Base-by-base conservation (phyloP, 2,329 filamentous ascomycete species). In the Venturia asperata region DNA sequence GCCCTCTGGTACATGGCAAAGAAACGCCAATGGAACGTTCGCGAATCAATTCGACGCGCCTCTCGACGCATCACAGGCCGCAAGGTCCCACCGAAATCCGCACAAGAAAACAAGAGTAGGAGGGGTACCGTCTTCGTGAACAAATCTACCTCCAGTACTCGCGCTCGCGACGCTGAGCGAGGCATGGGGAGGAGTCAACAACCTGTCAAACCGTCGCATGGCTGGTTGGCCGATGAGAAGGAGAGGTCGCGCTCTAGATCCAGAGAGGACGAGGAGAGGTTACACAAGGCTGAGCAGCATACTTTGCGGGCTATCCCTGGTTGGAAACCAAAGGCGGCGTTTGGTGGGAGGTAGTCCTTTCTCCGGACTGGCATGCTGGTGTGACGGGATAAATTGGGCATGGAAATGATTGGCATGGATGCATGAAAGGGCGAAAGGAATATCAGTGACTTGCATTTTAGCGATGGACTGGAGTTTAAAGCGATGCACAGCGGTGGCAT, bases 21-120 rank as follows among this genome's bases (percentile, higher is more conserved):
- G 81, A 92, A 91, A 78, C 85, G 87, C 60, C 89, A 92, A 75
- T 94, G 91, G 91, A 89, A 87, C 69, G 80, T 94, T 69, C 85
- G 87, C 66, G 85, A 90, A 72, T 88, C 82, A 39, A 80, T 95
- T 66, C 83, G 87, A 65, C 85, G 84, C 68, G 92, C 89, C 1
- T 80, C 79, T 19, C 75, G 78, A 55, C 77, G 78, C 34, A 67
- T 81, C 56, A 80, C 79, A 1, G 77, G 77, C 24, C 76, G 77
- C 61, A 62, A 61, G 24, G 64, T 49, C 17, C 39, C 41, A 27
- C 64, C 64, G 1, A 43, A 43, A 41, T 37, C 60, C 5, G 15
- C 42, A 41, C 27, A 42, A 15, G 30, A 30, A n/a, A 41, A 34
- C 17, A 66, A 58, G n/a, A 56, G 45, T 30, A 45, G 61, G 7